Conservation (phyloP, 768 basidiomycete species). For the Rhodotorula diobovata region DNA sequence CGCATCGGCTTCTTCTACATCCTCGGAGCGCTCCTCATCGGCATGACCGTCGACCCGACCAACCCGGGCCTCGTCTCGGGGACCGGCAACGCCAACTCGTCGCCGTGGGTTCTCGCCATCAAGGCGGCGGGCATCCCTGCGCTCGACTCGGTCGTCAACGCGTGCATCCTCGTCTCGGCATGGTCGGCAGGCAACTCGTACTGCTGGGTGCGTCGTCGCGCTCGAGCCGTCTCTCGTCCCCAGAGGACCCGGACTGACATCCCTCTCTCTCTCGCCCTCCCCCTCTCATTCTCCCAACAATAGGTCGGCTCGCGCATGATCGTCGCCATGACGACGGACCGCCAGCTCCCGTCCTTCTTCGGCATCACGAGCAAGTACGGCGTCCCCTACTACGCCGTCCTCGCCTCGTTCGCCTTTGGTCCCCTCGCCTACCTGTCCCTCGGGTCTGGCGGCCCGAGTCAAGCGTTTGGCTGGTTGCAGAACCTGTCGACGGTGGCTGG, state of each 20-base stretch:
- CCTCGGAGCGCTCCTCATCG: constrained; percentile 64
- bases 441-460: constrained; percentile 53
- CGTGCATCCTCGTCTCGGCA: constrained; percentile 53
- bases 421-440: constrained; percentile 41
- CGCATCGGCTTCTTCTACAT: constrained; percentile 58
- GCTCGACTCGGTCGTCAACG: constrained; percentile 65
- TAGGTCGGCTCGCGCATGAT: constrained; percentile 42
- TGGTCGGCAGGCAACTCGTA: constrained; percentile 44
- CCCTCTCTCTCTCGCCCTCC: constrained; percentile 25
- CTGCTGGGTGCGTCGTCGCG: constrained; percentile 25
- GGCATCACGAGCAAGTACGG: constrained; percentile 54
- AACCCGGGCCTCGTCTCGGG: constrained; percentile 56
- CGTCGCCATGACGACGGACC: constrained; percentile 49
- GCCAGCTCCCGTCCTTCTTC: constrained; percentile 53
- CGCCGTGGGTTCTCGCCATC: constrained; percentile 82
- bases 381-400: constrained; percentile 53
- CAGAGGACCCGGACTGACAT: constrained; percentile 40
- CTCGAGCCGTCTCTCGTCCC: background rate
- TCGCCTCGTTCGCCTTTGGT: constrained; percentile 44
- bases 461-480: constrained; percentile 53
- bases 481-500: constrained; percentile 31
- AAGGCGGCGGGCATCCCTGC: constrained; percentile 45
- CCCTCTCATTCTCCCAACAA: no score
- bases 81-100: constrained; percentile 64
- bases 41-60: constrained; percentile 71